Percentiles rank a stretch among this genome's conserved stretches.
Conservation (phyloP, 1,284 basidiomycete species). For the Tetrapyrgos nigripes region DNA sequence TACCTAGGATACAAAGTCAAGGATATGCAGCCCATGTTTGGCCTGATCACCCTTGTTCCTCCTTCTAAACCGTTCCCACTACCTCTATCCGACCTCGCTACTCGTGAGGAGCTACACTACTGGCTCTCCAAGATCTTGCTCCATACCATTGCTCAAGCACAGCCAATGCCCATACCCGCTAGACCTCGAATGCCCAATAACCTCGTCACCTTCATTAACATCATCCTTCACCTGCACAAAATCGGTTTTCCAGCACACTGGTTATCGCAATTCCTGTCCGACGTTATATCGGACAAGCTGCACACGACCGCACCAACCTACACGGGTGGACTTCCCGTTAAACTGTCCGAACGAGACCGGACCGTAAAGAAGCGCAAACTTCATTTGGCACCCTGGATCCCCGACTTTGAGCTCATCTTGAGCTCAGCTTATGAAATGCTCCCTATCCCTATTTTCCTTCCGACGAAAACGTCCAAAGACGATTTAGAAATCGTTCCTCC, state of each 20-base stretch:
- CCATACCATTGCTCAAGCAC: slow-evolving; percentile 37
- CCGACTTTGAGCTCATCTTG: slow-evolving; percentile 40
- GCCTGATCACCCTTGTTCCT: slow-evolving; percentile 17
- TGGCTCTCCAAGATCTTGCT: slow-evolving; percentile 47
- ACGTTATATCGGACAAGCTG: slow-evolving; percentile 33
- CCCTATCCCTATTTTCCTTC: slow-evolving; percentile 34
- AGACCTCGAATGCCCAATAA: slow-evolving; percentile 45
- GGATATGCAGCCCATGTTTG: slow-evolving; percentile 17
- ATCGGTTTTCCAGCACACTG: slow-evolving; percentile 44
- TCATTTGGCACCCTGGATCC: slow-evolving; percentile 39
- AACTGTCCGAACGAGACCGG: slow-evolving; percentile 28
- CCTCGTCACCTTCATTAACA: slow-evolving; percentile 39
- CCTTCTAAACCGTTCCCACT: slow-evolving; percentile 31
- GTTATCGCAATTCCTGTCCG: slow-evolving; percentile 40
- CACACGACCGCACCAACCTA: slow-evolving; percentile 33
- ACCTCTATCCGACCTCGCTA: slow-evolving; percentile 34
- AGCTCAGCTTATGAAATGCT: slow-evolving; percentile 30
- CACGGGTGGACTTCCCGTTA: slow-evolving; percentile 32
- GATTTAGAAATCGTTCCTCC: slow-evolving; percentile 35
- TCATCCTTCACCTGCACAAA: slow-evolving; percentile 42
- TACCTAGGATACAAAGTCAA: slow-evolving; percentile 34
- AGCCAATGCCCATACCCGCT: slow-evolving; percentile 28
- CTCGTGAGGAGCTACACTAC: slow-evolving; percentile 35
- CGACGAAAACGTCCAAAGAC: slow-evolving; percentile 23
- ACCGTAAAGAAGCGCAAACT: slow-evolving; percentile 27